These are phyloP conservation scores for Pichia rugopelliculosa DNA, from an alignment of 805 yeast species.

Conservation along the genomic window DNA sequence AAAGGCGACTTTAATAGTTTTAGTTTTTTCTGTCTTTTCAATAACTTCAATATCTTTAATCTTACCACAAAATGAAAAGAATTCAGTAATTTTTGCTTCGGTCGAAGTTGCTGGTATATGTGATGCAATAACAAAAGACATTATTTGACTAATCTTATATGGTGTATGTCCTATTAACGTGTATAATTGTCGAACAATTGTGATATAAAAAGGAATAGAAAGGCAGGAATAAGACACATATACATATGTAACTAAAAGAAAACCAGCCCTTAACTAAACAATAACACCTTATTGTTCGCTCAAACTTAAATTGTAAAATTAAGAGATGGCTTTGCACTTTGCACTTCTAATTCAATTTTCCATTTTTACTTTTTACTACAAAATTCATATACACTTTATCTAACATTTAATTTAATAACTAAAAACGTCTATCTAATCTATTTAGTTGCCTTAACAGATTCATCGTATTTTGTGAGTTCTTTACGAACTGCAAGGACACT, in stretches of 20 bases:
- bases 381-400: too few relatives aligned
- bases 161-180: neutral
- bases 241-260: neutral
- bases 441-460: conserved; percentile 5
- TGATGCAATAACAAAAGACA: conserved; percentile 44
- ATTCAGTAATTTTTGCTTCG: conserved; percentile 48
- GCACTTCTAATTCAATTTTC: neutral
- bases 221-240: neutral
- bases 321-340: too few relatives aligned
- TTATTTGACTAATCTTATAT: conserved; percentile 4
- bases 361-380: too few relatives aligned
- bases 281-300: neutral
- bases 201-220: neutral
- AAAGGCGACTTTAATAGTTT: conserved; percentile 45
- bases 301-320: neutral
- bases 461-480: conserved; percentile 43
- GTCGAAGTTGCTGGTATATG: conserved; percentile 46
- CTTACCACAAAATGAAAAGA: conserved; percentile 71
- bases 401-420: too few relatives aligned
- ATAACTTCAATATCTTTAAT: conserved; percentile 30
- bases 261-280: neutral
- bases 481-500: conserved; percentile 88
- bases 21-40: conserved; percentile 27
- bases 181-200: neutral
- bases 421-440: neutral